These are phyloP conservation scores for Sinapis alba DNA, from an alignment of 441 rosid genomes.

Conservation along the genomic window DNA sequence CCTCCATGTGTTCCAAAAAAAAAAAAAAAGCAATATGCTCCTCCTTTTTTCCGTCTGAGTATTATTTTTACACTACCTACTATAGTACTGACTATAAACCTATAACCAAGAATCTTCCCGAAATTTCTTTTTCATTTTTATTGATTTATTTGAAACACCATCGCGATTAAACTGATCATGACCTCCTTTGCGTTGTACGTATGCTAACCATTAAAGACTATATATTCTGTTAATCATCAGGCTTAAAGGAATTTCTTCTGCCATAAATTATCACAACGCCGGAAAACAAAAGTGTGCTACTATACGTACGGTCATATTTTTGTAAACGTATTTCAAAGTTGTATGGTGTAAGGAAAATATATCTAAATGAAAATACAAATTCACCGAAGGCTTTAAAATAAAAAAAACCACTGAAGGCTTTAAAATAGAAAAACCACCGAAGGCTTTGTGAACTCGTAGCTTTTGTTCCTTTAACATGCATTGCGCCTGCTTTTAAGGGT, in stretches of 20 bases:
- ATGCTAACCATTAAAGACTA: neutral
- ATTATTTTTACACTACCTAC: conserved; percentile 13
- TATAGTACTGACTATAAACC: conserved; percentile 8
- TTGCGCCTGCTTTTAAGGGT: neutral
- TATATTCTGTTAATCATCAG: neutral
- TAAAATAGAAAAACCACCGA: no score
- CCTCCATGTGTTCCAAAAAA: no score
- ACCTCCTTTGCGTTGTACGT: conserved; percentile 9
- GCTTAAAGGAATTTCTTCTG: neutral
- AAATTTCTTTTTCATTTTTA: neutral
- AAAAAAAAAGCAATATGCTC: conserved; percentile 31
- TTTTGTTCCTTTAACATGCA: neutral
- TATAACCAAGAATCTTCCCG: conserved; percentile 33
- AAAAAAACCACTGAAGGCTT: neutral
- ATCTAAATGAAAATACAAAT: neutral
- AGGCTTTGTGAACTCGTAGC: neutral
- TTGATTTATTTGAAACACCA: neutral
- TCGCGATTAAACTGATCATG: conserved; percentile 10
- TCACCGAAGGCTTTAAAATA: neutral
- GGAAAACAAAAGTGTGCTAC: neutral
- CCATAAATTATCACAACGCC: neutral
- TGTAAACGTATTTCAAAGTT: neutral
- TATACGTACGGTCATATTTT: neutral
- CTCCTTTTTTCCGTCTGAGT: conserved; percentile 22
- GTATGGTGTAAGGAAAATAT: neutral